phyloP scores from a whole-genome alignment of 2,329 filamentous ascomycete genomes.

The Graphiopsis chlorocephala region DNA sequence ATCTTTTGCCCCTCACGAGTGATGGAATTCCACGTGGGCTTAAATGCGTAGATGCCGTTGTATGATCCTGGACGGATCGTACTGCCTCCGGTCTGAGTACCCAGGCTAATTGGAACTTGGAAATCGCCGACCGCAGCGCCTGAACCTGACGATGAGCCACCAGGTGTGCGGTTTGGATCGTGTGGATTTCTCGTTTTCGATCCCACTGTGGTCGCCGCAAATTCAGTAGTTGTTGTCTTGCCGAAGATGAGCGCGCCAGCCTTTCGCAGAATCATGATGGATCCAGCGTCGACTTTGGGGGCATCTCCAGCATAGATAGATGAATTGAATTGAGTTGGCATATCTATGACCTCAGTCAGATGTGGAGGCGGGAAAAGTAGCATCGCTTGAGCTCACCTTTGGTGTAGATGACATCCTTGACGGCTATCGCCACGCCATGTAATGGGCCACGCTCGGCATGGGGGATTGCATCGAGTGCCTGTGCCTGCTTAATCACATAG shows the following conservation, averaged over 20 bases:
- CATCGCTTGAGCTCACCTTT: neutral
- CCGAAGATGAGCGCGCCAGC: slow-evolving; percentile 59
- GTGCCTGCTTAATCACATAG: slow-evolving; percentile 51
- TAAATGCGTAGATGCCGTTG: slow-evolving; percentile 13
- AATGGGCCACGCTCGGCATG: slow-evolving; percentile 51
- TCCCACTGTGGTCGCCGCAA: slow-evolving; percentile 56
- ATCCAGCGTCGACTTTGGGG: slow-evolving; percentile 52
- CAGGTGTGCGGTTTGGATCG: slow-evolving; percentile 34
- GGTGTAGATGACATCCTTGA: slow-evolving; percentile 61
- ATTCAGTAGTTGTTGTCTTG: slow-evolving; percentile 63
- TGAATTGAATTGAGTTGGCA: slow-evolving; percentile 59
- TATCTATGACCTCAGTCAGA: slow-evolving; percentile 24
- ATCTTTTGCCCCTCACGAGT: slow-evolving; percentile 61
- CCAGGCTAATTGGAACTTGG: slow-evolving; percentile 25
- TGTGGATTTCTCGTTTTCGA: slow-evolving; percentile 58
- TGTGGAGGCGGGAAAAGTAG: slow-evolving; percentile 37
- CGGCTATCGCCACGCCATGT: slow-evolving; percentile 57
- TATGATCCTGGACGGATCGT: slow-evolving; percentile 19
- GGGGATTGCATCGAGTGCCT: slow-evolving; percentile 50
- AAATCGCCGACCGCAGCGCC: slow-evolving; percentile 28
- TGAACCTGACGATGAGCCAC: slow-evolving; percentile 30
- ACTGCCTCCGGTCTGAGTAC: slow-evolving; percentile 30
- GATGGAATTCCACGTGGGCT: slow-evolving; percentile 62
- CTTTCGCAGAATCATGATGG: slow-evolving; percentile 51
- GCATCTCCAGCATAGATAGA: slow-evolving; percentile 50